Evolutionary conservation across 2,329 filamentous ascomycete genomes (phyloP), one percentile per base, ranked within the genome.

Genomic region (Cladophialophora psammophila): DNA sequence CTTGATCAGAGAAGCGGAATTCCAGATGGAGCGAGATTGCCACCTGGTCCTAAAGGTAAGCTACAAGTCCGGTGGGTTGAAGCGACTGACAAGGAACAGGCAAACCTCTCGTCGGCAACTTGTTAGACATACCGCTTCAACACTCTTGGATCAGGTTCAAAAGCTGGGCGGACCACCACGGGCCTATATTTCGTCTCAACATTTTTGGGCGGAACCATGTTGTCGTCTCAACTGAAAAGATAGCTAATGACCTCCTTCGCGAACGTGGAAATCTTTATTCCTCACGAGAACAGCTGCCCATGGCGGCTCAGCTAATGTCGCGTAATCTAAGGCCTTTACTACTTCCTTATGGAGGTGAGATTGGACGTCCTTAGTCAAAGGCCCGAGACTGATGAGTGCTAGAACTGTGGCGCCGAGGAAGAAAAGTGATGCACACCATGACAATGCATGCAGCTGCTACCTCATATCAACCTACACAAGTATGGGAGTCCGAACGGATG

Each of bases 361-460:
- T 9, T 13, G 2, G n/a, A n/a, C 42, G 18, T 13, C n/a, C n/a
- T 72, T 72, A 13, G 79, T 82, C 56, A 77, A 78, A 9, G 73
- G 77, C 12, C 12, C 76, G 71, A 6, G 20, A 36, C 26, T 53
- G 18, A 63, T 36, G 50, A 26, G 32, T 35, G 2, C 0, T 7
- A 65, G 63, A 74, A 35, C 57, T 67, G 10, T 80, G 81, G 32
- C 77, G 76, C 40, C 74, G 74, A 2, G 77, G 83, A 48, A 81
- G 84, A 8, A 85, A 82, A 71, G 77, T 81, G 7, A 78, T 83
- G 54, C 75, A 77, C 32, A 76, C 78, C 13, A 75, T 81, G 13
- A 80, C 82, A 0, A 81, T 81, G 53, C 64, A 70, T 0, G 70
- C 67, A 3, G 40, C 26, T 0, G 75, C 76, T 34, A 73, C 73